Evolutionary conservation across 2,329 filamentous ascomycete species (phyloP), one percentile per base, ranked within the genome.

Genomic region (Alternaria consortialis): DNA sequence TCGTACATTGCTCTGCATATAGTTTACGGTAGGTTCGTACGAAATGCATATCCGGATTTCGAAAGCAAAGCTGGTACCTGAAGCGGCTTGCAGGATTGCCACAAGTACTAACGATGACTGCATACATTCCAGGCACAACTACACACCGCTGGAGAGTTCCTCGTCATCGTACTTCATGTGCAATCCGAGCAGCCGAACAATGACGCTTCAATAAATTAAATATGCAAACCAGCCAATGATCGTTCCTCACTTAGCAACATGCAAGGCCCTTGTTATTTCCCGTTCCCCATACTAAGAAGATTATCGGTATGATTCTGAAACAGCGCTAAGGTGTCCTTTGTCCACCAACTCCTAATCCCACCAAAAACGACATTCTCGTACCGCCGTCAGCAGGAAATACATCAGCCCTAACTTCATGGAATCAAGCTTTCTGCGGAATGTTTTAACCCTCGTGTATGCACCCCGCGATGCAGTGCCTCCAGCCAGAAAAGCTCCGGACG

Each of bases 361-460:
- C 20, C 40, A 42, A 46, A 34, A 32, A 37, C 23, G 11, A 25
- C 17, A 13, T 27, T 3, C 23, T 36, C 25, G 52, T 46, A 37
- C 31, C 29, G 37, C 31, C 31, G 46, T 20, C 50, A 40, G 15
- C 9, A 42, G 23, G 5, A 31, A 7, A 1, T 13, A 20, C 46
- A 31, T 32, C 31, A 48, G 17, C 20, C 39, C 39, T 13, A 23
- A 34, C 31, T 34, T 32, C 13, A 20, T 8, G 15, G 29, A 48
- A 17, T 51, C 31, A 32, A 56, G 53, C 39, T 44, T 60, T 31
- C 34, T 27, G 36, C 23, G 27, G 29, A 54, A 62, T 51, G 53
- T 54, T 58, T 56, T 58, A 31, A 57, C 40, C 17, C 8, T 57
- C 51, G 55, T 48, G 42, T 65, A 58, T 62, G 60, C 56, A 44